Percentiles rank a stretch among this genome's conserved stretches.
phyloP scores from a whole-genome alignment of 2,329 filamentous ascomycete species.

The Leptodontidium sp. region DNA sequence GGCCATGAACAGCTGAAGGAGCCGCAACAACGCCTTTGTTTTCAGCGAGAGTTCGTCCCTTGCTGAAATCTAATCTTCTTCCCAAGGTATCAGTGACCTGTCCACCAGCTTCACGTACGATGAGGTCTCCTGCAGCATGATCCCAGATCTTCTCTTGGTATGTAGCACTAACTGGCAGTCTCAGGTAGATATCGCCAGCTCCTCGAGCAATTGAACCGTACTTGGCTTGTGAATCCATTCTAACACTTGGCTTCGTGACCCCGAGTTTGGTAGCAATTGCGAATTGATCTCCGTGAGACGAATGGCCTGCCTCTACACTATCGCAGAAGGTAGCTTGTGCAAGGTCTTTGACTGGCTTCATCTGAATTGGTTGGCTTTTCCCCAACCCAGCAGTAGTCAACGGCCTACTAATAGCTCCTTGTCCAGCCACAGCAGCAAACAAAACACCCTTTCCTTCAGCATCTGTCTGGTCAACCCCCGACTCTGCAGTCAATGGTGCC shows the following conservation, averaged over 20 bases:
- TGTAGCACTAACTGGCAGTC: conserved; percentile 82
- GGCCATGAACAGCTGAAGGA: conserved; percentile 75
- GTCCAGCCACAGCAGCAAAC: conserved; percentile 82
- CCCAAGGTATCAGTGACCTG: conserved; percentile 90
- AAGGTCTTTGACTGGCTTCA: conserved; percentile 80
- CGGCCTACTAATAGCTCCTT: conserved; percentile 83
- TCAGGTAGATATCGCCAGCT: conserved; percentile 92
- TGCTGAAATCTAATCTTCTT: conserved; percentile 83
- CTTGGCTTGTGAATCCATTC: conserved; percentile 98
- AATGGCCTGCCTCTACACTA: conserved; percentile 93
- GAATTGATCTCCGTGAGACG: conserved; percentile 86
- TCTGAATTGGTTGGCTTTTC: conserved; percentile 71
- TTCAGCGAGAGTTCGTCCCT: conserved; percentile 82
- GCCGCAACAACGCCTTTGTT: conserved; percentile 97
- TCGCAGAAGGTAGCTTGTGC: conserved; percentile 91
- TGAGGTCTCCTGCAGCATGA: conserved; percentile 92
- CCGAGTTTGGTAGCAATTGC: conserved; percentile 84
- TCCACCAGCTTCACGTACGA: conserved; percentile 93
- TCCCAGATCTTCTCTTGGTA: conserved; percentile 99
- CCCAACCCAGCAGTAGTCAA: conserved; percentile 65
- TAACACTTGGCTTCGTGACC: conserved; percentile 87
- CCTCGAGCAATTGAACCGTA: conserved; percentile 95
- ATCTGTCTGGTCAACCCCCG: conserved; percentile 77
- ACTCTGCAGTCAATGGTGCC: conserved; percentile 72
- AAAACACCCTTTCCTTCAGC: conserved; percentile 83